These are phyloP conservation scores for Alternaria brassicae DNA, from an alignment of 2,329 filamentous ascomycete species.

Conservation along the genomic window DNA sequence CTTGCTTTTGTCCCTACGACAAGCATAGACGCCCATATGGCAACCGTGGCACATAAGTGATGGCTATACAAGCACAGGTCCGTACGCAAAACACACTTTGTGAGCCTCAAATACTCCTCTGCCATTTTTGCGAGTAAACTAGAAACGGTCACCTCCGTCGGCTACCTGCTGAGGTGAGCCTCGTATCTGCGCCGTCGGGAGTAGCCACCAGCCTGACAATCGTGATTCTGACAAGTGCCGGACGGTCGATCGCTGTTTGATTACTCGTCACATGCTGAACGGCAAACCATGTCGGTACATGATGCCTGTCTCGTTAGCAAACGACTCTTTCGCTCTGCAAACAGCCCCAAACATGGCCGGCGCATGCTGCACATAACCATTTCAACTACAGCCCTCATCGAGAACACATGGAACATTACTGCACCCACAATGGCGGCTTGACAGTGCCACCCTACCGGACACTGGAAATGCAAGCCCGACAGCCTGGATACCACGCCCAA, in stretches of 20 bases:
- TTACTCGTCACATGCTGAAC: constrained; percentile 5
- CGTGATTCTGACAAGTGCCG: constrained; percentile 8
- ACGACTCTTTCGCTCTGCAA: not conserved
- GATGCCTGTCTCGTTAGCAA: not conserved
- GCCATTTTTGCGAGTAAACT: constrained; percentile 4
- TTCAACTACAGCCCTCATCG: constrained; percentile 26
- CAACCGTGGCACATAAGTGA: constrained; percentile 7
- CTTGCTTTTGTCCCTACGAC: constrained; percentile 29
- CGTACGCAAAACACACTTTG: not conserved
- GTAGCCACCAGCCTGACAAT: constrained; percentile 18
- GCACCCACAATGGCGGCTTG: constrained; percentile 43
- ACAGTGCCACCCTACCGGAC: constrained; percentile 47
- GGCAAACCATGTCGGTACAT: constrained; percentile 3
- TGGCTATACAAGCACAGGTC: constrained; percentile 3
- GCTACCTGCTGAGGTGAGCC: constrained; percentile 10
- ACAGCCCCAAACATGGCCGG: not conserved
- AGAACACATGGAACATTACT: constrained; percentile 38
- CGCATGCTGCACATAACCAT: not conserved
- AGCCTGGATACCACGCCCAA: constrained; percentile 39
- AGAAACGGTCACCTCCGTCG: constrained; percentile 3
- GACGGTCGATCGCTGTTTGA: constrained; percentile 8
- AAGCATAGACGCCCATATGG: constrained; percentile 18
- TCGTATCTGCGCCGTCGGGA: constrained; percentile 20
- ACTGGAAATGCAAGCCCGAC: constrained; percentile 40
- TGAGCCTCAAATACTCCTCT: not conserved